Evolutionary conservation across 1,284 basidiomycete species (phyloP).

Genomic region (Papiliotrema nemorosa): DNA sequence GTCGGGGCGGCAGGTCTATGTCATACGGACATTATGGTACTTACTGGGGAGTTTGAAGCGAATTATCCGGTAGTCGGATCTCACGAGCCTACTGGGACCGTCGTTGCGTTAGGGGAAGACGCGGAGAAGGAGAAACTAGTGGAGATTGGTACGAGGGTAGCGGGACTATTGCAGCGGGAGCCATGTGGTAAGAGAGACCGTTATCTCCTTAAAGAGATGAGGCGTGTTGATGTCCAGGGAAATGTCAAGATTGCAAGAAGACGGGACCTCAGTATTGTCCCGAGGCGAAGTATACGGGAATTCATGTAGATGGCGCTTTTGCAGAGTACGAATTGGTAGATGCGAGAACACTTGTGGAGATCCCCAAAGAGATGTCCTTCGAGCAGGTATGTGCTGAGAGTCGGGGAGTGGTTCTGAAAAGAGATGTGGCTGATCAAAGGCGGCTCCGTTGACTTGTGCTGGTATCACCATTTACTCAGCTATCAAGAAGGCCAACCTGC

Average conservation of each 20-base stretch:
- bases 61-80: constrained; percentile 19
- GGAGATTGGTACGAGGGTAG: constrained; percentile 21
- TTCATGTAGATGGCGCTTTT: constrained; percentile 26
- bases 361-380: constrained; percentile 22
- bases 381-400: constrained; percentile 14
- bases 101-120: constrained; percentile 16
- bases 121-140: constrained; percentile 8
- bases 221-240: constrained; percentile 7
- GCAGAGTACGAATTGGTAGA: constrained; percentile 26
- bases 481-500: constrained; percentile 22
- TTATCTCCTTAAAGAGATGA: no score
- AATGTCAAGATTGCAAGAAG: constrained; percentile 18
- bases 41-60: constrained; percentile 9
- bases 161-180: constrained; percentile 14
- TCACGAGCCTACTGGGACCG: constrained; percentile 28
- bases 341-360: constrained; percentile 9
- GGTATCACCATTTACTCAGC: constrained; percentile 28
- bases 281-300: constrained; percentile 17
- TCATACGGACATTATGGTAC: constrained; percentile 24
- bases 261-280: constrained; percentile 17
- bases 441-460: constrained; percentile 30
- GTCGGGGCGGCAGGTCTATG: constrained; percentile 25
- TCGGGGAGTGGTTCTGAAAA: not conserved
- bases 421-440: constrained; percentile 10
- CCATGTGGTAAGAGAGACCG: constrained; percentile 12